Evolutionary conservation across 345 rosid genomes (phyloP).

Genomic region (Raphanus sativus): DNA sequence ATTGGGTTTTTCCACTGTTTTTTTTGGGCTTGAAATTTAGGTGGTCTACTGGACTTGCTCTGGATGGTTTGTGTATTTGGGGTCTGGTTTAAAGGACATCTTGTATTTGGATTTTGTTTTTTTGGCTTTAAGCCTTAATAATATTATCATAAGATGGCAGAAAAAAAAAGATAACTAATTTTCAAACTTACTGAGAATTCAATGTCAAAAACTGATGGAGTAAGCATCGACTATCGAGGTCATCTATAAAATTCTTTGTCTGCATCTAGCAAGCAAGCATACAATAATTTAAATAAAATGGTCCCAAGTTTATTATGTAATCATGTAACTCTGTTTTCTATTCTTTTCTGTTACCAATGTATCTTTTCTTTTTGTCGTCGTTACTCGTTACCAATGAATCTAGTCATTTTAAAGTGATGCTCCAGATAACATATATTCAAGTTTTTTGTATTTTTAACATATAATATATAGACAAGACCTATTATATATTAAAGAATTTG

Average conservation of each 20-base stretch:
- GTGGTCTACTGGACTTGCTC: too few species aligned
- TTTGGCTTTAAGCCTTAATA: too few species aligned
- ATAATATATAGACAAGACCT: not conserved
- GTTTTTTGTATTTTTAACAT: not conserved
- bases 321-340: slow-evolving; percentile 11
- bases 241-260: not conserved
- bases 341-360: not conserved
- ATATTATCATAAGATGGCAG: too few species aligned
- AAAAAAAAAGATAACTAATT: too few species aligned
- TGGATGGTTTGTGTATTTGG: too few species aligned
- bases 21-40: too few species aligned
- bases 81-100: too few species aligned
- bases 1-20: too few species aligned
- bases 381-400: too few species aligned
- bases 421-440: not conserved
- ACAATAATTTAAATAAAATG: slow-evolving; percentile 1
- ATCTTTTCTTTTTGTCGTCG: too few species aligned
- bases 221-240: not conserved
- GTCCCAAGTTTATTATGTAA: slow-evolving; percentile 14
- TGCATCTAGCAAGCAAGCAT: not conserved
- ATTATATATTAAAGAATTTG: not conserved
- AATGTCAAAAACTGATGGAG: not conserved
- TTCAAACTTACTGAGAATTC: not conserved
- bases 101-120: too few species aligned
- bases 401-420: too few species aligned